Conservation (phyloP, 139 green algal genomes). For the Cymbomonas tetramitiformis region DNA sequence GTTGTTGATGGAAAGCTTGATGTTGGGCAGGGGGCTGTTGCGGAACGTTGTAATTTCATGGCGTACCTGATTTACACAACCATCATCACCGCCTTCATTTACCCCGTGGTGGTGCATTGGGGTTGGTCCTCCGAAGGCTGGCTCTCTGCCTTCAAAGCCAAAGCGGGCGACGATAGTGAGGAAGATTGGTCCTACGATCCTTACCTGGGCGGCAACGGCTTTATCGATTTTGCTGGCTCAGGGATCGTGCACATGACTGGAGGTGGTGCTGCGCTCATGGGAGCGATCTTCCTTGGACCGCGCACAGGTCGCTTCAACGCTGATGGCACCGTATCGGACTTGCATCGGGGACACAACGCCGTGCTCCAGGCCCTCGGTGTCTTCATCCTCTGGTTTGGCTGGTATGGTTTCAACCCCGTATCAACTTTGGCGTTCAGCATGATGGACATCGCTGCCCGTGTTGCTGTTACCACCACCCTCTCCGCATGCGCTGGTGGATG, state of each 20-base stretch:
- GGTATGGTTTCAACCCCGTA: constrained; percentile 63
- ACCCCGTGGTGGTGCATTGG: constrained; percentile 49
- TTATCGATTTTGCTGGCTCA: constrained; percentile 34
- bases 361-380: constrained; percentile 40
- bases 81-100: constrained; percentile 49
- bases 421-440: constrained; percentile 25
- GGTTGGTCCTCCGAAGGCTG: constrained; percentile 40
- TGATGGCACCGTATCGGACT: constrained; percentile 43
- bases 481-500: constrained; percentile 28
- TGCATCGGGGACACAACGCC: constrained; percentile 50
- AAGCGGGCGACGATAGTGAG: too few species aligned
- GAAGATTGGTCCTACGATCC: too few species aligned
- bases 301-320: constrained; percentile 77
- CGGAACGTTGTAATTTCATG: constrained; percentile 53
- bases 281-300: constrained; percentile 64
- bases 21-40: constrained; percentile 36
- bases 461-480: constrained; percentile 45
- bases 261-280: constrained; percentile 32
- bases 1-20: too few species aligned
- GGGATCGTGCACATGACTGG: constrained; percentile 48
- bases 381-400: constrained; percentile 67
- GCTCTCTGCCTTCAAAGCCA: constrained; percentile 18
- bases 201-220: constrained; percentile 20
- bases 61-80: constrained; percentile 43
- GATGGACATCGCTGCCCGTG: constrained; percentile 22